phyloP scores from a whole-genome alignment of 1,139 yeast genomes.

The Kluyveromyces marxianus region DNA sequence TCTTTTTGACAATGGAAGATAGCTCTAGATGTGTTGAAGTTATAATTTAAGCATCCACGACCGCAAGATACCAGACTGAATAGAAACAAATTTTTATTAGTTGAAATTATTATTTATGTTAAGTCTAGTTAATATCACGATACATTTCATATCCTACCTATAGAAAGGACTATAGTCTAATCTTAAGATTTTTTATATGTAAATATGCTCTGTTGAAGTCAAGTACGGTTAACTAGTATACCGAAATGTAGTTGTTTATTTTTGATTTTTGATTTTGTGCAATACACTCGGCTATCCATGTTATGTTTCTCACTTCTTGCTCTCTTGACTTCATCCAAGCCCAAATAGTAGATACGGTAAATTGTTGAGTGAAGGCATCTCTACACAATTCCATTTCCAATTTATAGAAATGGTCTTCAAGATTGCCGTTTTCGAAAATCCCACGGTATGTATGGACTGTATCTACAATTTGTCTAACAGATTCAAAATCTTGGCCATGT shows the following conservation, averaged over 20 bases:
- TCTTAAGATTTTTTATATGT: too few relatives aligned
- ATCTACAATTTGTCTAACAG: slow-evolving; percentile 65
- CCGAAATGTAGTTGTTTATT: slow-evolving; percentile 70
- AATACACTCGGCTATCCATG: slow-evolving; percentile 98
- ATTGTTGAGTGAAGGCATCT: slow-evolving; percentile 94
- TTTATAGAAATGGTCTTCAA: slow-evolving; percentile 91
- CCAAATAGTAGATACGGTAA: slow-evolving; percentile 85
- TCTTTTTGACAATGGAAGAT: slow-evolving; percentile 50
- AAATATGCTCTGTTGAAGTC: too few relatives aligned
- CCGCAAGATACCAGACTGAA: neutral
- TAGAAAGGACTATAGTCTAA: too few relatives aligned
- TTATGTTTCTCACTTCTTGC: slow-evolving; percentile 91
- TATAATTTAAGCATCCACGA: slow-evolving; percentile 25
- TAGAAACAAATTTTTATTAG: too few relatives aligned
- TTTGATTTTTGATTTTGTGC: slow-evolving; percentile 82
- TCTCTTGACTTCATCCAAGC: slow-evolving; percentile 95
- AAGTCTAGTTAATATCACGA: too few relatives aligned
- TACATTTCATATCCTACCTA: too few relatives aligned
- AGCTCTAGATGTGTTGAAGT: slow-evolving; percentile 47
- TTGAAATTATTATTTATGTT: too few relatives aligned
- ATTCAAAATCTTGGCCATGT: slow-evolving; percentile 74
- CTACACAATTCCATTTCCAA: slow-evolving; percentile 88
- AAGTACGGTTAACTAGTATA: slow-evolving; percentile 34
- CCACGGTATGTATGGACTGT: slow-evolving; percentile 66
- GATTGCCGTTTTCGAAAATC: slow-evolving; percentile 62